Evolutionary conservation across 2,329 filamentous ascomycete species (phyloP).

Genomic region (Cladophialophora psammophila): DNA sequence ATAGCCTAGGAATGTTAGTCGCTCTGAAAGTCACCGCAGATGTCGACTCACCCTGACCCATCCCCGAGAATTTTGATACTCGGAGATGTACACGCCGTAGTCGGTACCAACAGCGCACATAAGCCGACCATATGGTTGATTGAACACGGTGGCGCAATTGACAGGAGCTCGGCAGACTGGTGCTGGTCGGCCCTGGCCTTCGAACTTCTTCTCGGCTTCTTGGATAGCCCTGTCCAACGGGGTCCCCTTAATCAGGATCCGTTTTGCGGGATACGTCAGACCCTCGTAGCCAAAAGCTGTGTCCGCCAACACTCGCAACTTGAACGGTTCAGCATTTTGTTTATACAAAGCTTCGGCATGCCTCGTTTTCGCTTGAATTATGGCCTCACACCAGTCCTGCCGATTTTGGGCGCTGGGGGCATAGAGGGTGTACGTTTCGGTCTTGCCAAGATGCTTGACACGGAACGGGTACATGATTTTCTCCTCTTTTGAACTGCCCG

Average conservation of each 20-base stretch:
- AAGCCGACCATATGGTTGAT: slow-evolving; percentile 77
- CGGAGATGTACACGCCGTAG: slow-evolving; percentile 88
- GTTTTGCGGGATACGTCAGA: slow-evolving; percentile 53
- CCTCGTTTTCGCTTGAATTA: slow-evolving; percentile 91
- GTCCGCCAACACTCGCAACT: slow-evolving; percentile 88
- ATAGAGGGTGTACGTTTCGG: slow-evolving; percentile 88
- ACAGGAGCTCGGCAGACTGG: slow-evolving; percentile 86
- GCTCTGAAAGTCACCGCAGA: slow-evolving; percentile 24
- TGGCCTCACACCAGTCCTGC: slow-evolving; percentile 89
- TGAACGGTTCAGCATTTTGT: slow-evolving; percentile 96
- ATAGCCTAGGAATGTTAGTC: slow-evolving; percentile 69
- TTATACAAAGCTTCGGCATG: slow-evolving; percentile 87
- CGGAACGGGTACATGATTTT: slow-evolving; percentile 92
- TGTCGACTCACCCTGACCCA: slow-evolving; percentile 78
- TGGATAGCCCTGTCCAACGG: slow-evolving; percentile 89
- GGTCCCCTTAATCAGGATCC: slow-evolving; percentile 84
- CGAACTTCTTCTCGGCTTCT: slow-evolving; percentile 81
- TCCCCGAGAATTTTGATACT: slow-evolving; percentile 85
- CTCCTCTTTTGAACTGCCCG: slow-evolving; percentile 68
- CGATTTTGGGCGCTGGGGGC: slow-evolving; percentile 77
- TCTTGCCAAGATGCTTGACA: slow-evolving; percentile 90
- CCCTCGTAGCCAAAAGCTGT: slow-evolving; percentile 85
- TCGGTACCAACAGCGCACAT: slow-evolving; percentile 96
- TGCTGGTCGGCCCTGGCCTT: slow-evolving; percentile 68
- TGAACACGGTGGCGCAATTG: slow-evolving; percentile 92